Conservation (phyloP, 192 early-diverging fungal genomes). For the Backusella macrospora region DNA sequence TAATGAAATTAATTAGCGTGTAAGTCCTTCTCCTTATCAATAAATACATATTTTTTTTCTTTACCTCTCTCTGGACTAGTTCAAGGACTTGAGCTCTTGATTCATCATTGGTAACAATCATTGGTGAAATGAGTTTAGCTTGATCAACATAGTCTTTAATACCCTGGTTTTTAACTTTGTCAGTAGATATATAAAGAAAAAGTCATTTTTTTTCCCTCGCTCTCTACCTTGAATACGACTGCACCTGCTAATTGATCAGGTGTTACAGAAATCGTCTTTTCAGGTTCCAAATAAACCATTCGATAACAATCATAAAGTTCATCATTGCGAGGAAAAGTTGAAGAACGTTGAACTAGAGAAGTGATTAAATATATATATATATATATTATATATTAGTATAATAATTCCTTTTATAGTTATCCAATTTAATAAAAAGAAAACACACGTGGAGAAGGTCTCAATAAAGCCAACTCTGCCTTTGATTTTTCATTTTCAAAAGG, state of each 20-base stretch:
- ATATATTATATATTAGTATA: conserved; percentile 12
- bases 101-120: conserved; percentile 1
- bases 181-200: not conserved
- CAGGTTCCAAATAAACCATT: conserved; percentile 17
- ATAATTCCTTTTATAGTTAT: not conserved
- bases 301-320: conserved; percentile 31
- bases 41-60: not conserved
- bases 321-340: conserved; percentile 22
- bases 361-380: not conserved
- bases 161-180: not conserved
- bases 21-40: not conserved
- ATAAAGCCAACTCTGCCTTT: conserved; percentile 20
- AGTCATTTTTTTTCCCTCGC: not conserved
- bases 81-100: conserved; percentile 8
- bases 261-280: not conserved
- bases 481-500: conserved; percentile 36
- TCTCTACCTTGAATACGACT: conserved; percentile 19
- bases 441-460: conserved; percentile 31
- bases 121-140: not conserved
- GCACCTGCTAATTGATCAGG: conserved; percentile 25
- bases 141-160: conserved; percentile 21
- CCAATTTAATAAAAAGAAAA: no score
- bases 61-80: not conserved
- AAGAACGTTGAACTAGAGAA: conserved; percentile 17
- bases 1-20: not conserved